Percentiles rank a stretch among this genome's conserved stretches.
These are phyloP conservation scores for Beauveria bassiana DNA, from an alignment of 2,329 filamentous ascomycete genomes.

Conservation along the genomic window DNA sequence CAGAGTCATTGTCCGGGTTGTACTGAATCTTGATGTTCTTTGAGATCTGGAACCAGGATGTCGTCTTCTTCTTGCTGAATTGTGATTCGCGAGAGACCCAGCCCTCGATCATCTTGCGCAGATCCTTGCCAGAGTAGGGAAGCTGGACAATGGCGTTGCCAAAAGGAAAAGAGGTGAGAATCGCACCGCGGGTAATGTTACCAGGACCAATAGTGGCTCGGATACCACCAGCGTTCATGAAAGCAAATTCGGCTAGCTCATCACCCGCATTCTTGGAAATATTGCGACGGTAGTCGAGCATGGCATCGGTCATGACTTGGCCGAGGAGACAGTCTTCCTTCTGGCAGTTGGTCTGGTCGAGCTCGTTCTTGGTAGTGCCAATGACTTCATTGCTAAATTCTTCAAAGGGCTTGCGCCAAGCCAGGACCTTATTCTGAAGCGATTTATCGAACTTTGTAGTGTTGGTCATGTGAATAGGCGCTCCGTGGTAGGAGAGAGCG, in stretches of 20 bases:
- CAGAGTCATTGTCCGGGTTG: conserved; percentile 41
- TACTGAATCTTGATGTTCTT: conserved; percentile 48
- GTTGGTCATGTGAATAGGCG: conserved; percentile 57
- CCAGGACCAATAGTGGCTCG: conserved; percentile 56
- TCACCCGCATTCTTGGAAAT: conserved; percentile 29
- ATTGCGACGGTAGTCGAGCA: conserved; percentile 52
- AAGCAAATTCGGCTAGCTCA: conserved; percentile 42
- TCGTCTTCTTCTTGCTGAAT: conserved; percentile 43
- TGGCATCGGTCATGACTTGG: conserved; percentile 50
- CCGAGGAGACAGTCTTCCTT: conserved; percentile 50
- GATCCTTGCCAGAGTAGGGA: conserved; percentile 40
- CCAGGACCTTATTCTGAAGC: conserved; percentile 50
- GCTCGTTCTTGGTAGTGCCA: conserved; percentile 43
- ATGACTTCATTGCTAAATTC: conserved; percentile 50
- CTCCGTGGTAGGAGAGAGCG: conserved; percentile 55
- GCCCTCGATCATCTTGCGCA: conserved; percentile 53
- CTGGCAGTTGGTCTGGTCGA: conserved; percentile 54
- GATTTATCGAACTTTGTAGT: conserved; percentile 46
- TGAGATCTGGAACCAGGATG: conserved; percentile 55
- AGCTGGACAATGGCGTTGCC: conserved; percentile 57
- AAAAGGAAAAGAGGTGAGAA: conserved; percentile 59
- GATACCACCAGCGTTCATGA: conserved; percentile 58
- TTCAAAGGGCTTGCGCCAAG: conserved; percentile 55
- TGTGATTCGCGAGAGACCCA: conserved; percentile 47
- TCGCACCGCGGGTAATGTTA: conserved; percentile 53